Evolutionary conservation across 371 early-diverging fungal species (phyloP).

Genomic region (Circinella minor): DNA sequence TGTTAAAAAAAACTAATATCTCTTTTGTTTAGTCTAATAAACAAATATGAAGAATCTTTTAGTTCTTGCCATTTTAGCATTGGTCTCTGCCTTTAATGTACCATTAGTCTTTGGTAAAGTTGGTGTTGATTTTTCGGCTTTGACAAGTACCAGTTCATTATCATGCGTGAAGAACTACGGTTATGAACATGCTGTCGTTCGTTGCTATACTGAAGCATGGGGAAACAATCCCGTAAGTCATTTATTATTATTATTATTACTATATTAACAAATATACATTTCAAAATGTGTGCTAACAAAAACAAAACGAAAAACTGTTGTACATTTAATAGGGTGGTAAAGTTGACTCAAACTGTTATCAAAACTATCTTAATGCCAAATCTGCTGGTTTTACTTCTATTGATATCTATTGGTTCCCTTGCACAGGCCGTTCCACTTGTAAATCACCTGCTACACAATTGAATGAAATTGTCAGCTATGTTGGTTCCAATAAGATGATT

Average conservation of each 20-base stretch:
- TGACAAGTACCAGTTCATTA: constrained; percentile 17
- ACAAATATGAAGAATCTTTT: background rate
- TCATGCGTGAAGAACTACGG: constrained; percentile 24
- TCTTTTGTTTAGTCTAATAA: background rate
- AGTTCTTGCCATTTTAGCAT: background rate
- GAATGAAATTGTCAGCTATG: constrained; percentile 18
- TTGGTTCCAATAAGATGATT: constrained; percentile 23
- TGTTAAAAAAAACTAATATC: too few relatives aligned
- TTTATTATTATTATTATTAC: too few relatives aligned
- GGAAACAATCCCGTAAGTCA: constrained; percentile 22
- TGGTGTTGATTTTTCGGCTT: constrained; percentile 24
- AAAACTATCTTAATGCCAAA: constrained; percentile 27
- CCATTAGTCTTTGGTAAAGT: constrained; percentile 5
- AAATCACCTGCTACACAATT: constrained; percentile 29
- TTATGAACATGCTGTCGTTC: constrained; percentile 24
- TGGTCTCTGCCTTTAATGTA: background rate
- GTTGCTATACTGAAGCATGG: constrained; percentile 28
- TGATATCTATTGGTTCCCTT: constrained; percentile 34
- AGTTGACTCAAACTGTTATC: constrained; percentile 19
- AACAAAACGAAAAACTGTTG: too few relatives aligned
- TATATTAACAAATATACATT: background rate
- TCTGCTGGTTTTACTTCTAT: constrained; percentile 22
- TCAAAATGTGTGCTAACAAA: too few relatives aligned
- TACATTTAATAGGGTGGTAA: constrained; percentile 20
- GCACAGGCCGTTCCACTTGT: constrained; percentile 32